Conservation (phyloP, 345 rosid genomes). For the Eucalyptus sideroxylon region DNA sequence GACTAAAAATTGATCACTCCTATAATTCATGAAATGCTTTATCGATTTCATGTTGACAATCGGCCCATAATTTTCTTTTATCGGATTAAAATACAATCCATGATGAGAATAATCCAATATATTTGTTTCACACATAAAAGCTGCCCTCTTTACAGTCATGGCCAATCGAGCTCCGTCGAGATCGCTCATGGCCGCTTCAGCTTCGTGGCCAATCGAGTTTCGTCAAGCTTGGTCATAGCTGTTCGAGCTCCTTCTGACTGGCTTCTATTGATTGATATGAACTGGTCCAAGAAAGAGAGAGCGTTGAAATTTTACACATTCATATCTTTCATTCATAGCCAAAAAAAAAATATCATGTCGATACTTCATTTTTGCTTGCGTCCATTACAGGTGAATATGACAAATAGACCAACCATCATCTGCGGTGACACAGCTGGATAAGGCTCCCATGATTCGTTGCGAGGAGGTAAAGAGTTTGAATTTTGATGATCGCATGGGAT, state of each 20-base stretch:
- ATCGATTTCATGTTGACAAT: accelerated
- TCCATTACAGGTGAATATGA: background rate
- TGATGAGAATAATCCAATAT: accelerated
- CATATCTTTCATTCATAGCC: accelerated
- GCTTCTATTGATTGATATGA: background rate
- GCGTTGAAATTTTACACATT: accelerated
- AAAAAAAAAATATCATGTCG: accelerated
- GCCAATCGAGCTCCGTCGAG: background rate
- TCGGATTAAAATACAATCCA: accelerated
- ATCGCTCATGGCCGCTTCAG: background rate
- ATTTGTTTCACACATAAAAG: background rate
- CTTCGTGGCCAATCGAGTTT: background rate
- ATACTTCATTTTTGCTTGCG: background rate
- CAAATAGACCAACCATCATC: too few relatives aligned
- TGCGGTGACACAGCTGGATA: too few relatives aligned
- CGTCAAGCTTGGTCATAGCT: background rate
- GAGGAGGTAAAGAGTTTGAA: too few relatives aligned
- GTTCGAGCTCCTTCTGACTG: background rate
- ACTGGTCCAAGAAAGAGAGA: background rate
- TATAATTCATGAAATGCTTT: too few relatives aligned
- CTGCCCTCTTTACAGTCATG: accelerated
- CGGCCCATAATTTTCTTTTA: accelerated
- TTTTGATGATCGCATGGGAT: too few relatives aligned
- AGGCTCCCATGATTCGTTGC: too few relatives aligned
- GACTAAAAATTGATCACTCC: accelerated